These are phyloP conservation scores for Byssochlamys sp. DNA, from an alignment of 2,329 filamentous ascomycete species.

Conservation along the genomic window DNA sequence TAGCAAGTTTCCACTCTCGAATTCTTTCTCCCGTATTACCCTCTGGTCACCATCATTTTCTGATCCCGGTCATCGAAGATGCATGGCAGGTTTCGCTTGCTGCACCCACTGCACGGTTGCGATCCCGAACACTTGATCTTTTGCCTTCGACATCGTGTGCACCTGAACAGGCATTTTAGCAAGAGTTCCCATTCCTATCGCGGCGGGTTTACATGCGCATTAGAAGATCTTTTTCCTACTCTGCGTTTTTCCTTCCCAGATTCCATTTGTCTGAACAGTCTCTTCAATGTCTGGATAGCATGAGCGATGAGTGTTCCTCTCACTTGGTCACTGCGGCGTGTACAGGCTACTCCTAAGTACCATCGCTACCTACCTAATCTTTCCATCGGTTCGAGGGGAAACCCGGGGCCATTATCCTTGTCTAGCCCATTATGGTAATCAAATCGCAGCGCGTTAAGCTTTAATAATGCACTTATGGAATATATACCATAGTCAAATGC, in stretches of 20 bases:
- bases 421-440: not conserved
- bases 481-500: not conserved
- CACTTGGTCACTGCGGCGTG: not conserved
- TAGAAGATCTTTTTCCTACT: conserved; percentile 24
- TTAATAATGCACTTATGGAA: not conserved
- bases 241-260: conserved; percentile 7
- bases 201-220: conserved; percentile 18
- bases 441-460: not conserved
- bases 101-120: conserved; percentile 37
- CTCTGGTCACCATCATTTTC: conserved; percentile 41
- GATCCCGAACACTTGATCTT: conserved; percentile 39
- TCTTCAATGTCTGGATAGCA: not conserved
- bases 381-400: not conserved
- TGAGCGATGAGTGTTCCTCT: not conserved
- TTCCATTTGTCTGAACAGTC: conserved; percentile 3
- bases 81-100: conserved; percentile 34
- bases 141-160: conserved; percentile 36
- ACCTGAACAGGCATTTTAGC: conserved; percentile 20
- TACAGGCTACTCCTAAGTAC: not conserved
- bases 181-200: conserved; percentile 1
- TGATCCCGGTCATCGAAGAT: conserved; percentile 40
- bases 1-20: not conserved
- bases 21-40: conserved; percentile 20
- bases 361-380: not conserved
- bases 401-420: not conserved